Evolutionary conservation across 2,329 filamentous ascomycete species (phyloP).

Genomic region (Fusarium sp.): DNA sequence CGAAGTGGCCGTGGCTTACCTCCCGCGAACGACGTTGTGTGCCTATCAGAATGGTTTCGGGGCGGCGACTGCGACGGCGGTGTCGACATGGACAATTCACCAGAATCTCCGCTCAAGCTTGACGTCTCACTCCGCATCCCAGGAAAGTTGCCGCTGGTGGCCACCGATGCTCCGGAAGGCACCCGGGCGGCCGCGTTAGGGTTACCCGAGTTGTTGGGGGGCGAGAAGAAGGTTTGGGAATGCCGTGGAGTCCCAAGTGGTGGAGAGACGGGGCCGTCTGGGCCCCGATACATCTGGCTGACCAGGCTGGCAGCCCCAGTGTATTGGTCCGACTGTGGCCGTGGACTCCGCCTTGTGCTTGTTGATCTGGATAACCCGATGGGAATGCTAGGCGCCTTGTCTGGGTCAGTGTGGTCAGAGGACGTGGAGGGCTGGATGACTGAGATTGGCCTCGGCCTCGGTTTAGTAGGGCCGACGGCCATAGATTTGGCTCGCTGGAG

Average conservation of each 20-base stretch:
- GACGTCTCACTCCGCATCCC: constrained; percentile 75
- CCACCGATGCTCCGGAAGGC: constrained; percentile 61
- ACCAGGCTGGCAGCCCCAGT: constrained; percentile 76
- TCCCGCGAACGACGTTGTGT: constrained; percentile 65
- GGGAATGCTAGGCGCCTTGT: constrained; percentile 81
- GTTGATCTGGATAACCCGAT: constrained; percentile 68
- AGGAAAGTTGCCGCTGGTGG: constrained; percentile 72
- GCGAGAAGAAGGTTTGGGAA: constrained; percentile 72
- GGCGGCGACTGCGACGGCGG: constrained; percentile 66
- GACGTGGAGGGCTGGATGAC: constrained; percentile 59
- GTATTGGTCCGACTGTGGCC: constrained; percentile 73
- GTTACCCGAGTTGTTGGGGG: constrained; percentile 61
- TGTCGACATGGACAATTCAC: constrained; percentile 55
- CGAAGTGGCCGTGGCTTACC: constrained; percentile 86
- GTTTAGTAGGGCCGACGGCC: constrained; percentile 60
- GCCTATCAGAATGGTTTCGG: constrained; percentile 62
- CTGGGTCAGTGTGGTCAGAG: constrained; percentile 70
- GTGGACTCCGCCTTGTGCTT: constrained; percentile 62
- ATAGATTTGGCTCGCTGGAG: constrained; percentile 72
- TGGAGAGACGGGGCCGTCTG: constrained; percentile 71
- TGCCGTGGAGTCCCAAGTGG: constrained; percentile 67
- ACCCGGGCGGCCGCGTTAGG: constrained; percentile 63
- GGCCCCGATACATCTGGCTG: constrained; percentile 89
- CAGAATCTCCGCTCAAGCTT: constrained; percentile 75
- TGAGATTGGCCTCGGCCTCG: constrained; percentile 67